Base-by-base conservation (phyloP, 1,139 yeast species). In the Casaregolazyma suthepensis region DNA sequence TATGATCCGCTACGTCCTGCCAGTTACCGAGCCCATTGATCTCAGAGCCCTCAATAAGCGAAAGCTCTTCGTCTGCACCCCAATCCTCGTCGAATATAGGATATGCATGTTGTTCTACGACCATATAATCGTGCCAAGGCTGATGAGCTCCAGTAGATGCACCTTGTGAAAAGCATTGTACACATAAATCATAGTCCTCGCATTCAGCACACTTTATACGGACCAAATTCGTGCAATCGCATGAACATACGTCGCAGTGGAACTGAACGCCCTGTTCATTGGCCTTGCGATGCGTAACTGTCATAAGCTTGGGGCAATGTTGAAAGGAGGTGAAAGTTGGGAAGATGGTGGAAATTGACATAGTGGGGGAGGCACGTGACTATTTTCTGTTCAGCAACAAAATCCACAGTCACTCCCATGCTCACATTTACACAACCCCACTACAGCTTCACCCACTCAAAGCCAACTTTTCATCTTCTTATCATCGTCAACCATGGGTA, bases 31-130 rank as follows among this genome's bases (percentile, higher is more conserved):
- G 74, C 0, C 99, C 99, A 54, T 80, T 79, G 5, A 88, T 85
- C 68, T 91, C 96, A 52, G 96, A 85, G 6, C 98, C 99, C 68
- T 90, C 96, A 19, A 94, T 80, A 57, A 93, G 75, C 49, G 89
- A 74, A 57, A 91, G 68, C 68, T 93, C 99, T 69, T 93, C 99
- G 70, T 93, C 99, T 0, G 99, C 99, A 35, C 99, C 99, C 99
- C 99, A 93, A 50, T 86, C 93, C 54, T 79, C 80, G 52, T 83
- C 87, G 62, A 93, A 85, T 20, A 94, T 87, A 0, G 99, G 99
- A 66, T 89, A 93, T 4, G 96, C 87, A 66, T 91, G 93, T 63
- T 94, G 96, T 69, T 93, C 99, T 45, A 93, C 85, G 23, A 93
- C 87, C 65, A 83, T 80, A 69, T 93, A 93, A 67, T 88, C 95